Percentiles rank a stretch among this genome's conserved stretches.
These are phyloP conservation scores for Xylaria sp. DNA, from an alignment of 2,329 filamentous ascomycete genomes.

Conservation along the genomic window DNA sequence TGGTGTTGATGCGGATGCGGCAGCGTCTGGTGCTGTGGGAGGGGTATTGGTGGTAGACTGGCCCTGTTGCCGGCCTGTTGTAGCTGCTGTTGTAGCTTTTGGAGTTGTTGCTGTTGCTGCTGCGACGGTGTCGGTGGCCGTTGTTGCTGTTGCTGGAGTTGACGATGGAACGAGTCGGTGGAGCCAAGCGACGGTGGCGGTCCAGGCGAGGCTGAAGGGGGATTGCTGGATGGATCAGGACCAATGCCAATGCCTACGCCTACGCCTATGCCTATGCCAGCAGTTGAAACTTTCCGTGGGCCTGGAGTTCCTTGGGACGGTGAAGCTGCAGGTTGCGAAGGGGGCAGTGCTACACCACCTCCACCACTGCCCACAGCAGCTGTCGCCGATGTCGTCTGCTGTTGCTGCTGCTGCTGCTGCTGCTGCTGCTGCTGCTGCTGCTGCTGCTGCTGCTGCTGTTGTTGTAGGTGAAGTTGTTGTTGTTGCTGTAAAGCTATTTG, in stretches of 20 bases:
- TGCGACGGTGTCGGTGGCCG: slow-evolving; percentile 44
- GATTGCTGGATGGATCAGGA: slow-evolving; percentile 45
- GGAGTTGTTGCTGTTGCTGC: slow-evolving; percentile 37
- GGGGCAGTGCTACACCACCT: slow-evolving; percentile 48
- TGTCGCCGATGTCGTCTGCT: slow-evolving; percentile 42
- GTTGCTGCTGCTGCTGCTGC: slow-evolving; percentile 43
- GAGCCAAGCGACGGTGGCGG: slow-evolving; percentile 55
- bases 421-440: slow-evolving; percentile 40
- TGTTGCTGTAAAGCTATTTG: slow-evolving; percentile 50
- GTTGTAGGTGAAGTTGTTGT: slow-evolving; percentile 39
- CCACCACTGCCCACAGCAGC: slow-evolving; percentile 40
- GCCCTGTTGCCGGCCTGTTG: slow-evolving; percentile 24
- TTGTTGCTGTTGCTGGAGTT: slow-evolving; percentile 43
- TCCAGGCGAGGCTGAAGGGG: slow-evolving; percentile 61
- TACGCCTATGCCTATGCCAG: slow-evolving; percentile 37
- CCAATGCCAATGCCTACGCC: slow-evolving; percentile 40
- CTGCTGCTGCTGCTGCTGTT: slow-evolving; percentile 41
- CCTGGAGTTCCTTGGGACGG: slow-evolving; percentile 40
- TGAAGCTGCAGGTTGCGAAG: slow-evolving; percentile 41
- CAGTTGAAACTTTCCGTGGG: slow-evolving; percentile 44
- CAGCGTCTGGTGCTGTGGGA: slow-evolving; percentile 45
- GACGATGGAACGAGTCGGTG: slow-evolving; percentile 59
- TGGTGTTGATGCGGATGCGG: slow-evolving; percentile 44
- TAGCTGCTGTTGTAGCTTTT: slow-evolving; percentile 41
- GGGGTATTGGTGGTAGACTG: slow-evolving; percentile 40